These are phyloP conservation scores for Aureobasidium subglaciale DNA, from an alignment of 2,329 filamentous ascomycete species.

Conservation along the genomic window DNA sequence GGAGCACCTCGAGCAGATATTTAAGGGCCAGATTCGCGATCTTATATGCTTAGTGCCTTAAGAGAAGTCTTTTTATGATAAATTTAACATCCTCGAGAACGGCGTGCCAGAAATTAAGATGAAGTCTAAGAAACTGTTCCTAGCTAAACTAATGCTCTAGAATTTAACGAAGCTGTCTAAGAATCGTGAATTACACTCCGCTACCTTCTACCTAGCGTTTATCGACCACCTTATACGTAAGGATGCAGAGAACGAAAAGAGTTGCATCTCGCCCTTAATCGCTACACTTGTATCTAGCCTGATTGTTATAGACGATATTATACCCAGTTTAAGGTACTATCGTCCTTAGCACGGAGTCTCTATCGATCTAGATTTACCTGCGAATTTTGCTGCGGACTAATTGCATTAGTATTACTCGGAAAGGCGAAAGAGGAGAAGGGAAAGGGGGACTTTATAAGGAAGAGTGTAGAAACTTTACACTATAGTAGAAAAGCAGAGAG, in stretches of 20 bases:
- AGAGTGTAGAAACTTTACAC: too few relatives aligned
- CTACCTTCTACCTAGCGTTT: background rate
- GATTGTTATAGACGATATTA: background rate
- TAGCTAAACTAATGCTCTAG: background rate
- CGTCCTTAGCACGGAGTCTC: background rate
- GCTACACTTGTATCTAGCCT: background rate
- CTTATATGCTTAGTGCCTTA: background rate
- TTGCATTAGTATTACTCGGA: too few relatives aligned
- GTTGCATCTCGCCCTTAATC: background rate
- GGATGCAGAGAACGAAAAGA: background rate
- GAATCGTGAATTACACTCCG: background rate
- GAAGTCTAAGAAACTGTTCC: background rate
- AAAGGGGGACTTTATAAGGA: too few relatives aligned
- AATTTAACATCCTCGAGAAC: background rate
- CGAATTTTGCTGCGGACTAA: background rate
- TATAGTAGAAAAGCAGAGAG: too few relatives aligned
- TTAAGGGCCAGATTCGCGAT: background rate
- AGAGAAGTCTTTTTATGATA: background rate
- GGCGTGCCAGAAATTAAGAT: background rate
- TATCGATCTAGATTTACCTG: background rate
- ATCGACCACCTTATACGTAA: background rate
- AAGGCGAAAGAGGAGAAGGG: too few relatives aligned
- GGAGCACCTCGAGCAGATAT: background rate
- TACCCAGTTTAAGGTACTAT: background rate
- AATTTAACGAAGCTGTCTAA: background rate